Conservation (phyloP, 2,329 filamentous ascomycete species). For the Zarea fungicola region DNA sequence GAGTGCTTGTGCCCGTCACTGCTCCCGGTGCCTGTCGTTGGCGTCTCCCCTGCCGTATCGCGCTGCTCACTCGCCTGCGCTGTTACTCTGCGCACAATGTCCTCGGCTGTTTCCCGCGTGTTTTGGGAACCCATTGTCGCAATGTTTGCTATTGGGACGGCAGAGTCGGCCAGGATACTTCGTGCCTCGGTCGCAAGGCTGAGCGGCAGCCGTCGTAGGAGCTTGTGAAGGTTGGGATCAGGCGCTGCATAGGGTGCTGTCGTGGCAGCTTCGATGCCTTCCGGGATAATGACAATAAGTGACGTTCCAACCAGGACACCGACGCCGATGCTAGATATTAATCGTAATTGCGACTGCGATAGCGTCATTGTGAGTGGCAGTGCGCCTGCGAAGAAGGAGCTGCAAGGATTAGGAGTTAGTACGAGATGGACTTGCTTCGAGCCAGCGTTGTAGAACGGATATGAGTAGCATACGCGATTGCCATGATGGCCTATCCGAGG, state of each 20-base stretch:
- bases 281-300: slow-evolving; percentile 94
- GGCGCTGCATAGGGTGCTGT: slow-evolving; percentile 41
- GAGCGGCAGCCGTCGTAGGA: slow-evolving; percentile 30
- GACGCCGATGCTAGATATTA: slow-evolving; percentile 89
- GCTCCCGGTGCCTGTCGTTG: slow-evolving; percentile 13
- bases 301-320: slow-evolving; percentile 93
- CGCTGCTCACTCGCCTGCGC: slow-evolving; percentile 15
- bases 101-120: neutral
- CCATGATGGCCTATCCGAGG: slow-evolving; percentile 49
- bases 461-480: slow-evolving; percentile 45
- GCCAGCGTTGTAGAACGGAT: too few relatives aligned
- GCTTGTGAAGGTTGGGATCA: slow-evolving; percentile 29
- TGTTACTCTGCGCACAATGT: slow-evolving; percentile 5
- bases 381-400: slow-evolving; percentile 89
- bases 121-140: neutral
- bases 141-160: neutral
- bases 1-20: slow-evolving; percentile 22
- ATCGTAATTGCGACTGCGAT: slow-evolving; percentile 77
- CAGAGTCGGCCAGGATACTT: slow-evolving; percentile 15
- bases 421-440: too few relatives aligned
- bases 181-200: slow-evolving; percentile 21
- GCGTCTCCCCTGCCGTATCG: slow-evolving; percentile 11
- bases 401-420: too few relatives aligned
- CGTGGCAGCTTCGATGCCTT: slow-evolving; percentile 88
- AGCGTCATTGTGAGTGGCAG: slow-evolving; percentile 85